phyloP scores from a whole-genome alignment of 1,139 yeast species.

The Sugiyamaella castrensis region DNA sequence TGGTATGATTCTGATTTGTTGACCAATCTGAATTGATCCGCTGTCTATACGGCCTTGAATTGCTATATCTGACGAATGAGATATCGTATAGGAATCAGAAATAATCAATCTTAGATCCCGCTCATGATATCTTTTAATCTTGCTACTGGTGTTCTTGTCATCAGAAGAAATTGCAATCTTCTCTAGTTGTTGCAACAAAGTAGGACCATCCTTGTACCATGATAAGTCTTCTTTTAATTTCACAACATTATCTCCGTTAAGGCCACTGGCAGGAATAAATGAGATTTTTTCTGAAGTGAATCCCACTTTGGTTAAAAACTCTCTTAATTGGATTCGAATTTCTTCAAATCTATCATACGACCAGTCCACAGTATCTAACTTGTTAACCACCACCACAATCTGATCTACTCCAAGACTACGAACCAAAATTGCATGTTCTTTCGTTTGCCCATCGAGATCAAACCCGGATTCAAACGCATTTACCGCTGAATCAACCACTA shows the following conservation, averaged over 20 bases:
- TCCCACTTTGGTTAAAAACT: slow-evolving; percentile 61
- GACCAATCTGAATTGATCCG: slow-evolving; percentile 77
- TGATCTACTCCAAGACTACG: slow-evolving; percentile 76
- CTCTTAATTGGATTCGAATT: slow-evolving; percentile 56
- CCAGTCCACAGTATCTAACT: slow-evolving; percentile 80
- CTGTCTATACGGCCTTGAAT: slow-evolving; percentile 71
- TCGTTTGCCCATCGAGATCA: slow-evolving; percentile 84
- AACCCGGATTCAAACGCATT: slow-evolving; percentile 93
- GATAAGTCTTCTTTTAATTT: slow-evolving; percentile 36
- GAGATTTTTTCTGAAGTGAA: slow-evolving; percentile 49
- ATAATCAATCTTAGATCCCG: slow-evolving; percentile 42
- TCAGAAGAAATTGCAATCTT: slow-evolving; percentile 20
- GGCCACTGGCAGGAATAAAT: slow-evolving; percentile 85
- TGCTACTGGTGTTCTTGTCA: not conserved
- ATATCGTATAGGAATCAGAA: slow-evolving; percentile 39
- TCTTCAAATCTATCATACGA: slow-evolving; percentile 58
- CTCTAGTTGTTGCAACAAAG: slow-evolving; percentile 56
- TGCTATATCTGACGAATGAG: slow-evolving; percentile 40
- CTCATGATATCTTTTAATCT: slow-evolving; percentile 28
- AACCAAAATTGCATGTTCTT: slow-evolving; percentile 86
- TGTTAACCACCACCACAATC: slow-evolving; percentile 78
- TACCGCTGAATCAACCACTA: slow-evolving; percentile 72
- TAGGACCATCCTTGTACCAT: slow-evolving; percentile 64
- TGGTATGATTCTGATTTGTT: slow-evolving; percentile 63
- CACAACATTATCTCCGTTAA: slow-evolving; percentile 77